Evolutionary conservation across 2,329 filamentous ascomycete genomes (phyloP).

Genomic region (Diaporthe citriasiana): DNA sequence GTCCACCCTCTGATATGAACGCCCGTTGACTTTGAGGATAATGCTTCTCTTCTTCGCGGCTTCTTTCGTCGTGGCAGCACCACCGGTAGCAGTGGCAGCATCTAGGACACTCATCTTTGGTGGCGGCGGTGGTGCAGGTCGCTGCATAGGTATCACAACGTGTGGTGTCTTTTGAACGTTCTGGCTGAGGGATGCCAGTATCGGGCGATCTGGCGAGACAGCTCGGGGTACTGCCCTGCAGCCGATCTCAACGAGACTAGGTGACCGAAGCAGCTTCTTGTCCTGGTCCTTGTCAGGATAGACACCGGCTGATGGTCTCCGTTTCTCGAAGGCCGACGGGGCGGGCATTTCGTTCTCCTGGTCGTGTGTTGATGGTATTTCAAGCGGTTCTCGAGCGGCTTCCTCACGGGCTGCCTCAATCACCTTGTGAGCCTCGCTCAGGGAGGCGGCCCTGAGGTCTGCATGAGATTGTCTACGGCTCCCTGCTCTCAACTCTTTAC

Average conservation of each 20-base stretch:
- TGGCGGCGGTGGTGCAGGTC: conserved; percentile 81
- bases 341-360: conserved; percentile 82
- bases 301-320: conserved; percentile 59
- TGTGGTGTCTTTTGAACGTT: conserved; percentile 71
- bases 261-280: conserved; percentile 66
- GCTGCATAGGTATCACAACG: conserved; percentile 47
- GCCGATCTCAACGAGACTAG: conserved; percentile 59
- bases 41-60: conserved; percentile 79
- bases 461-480: conserved; percentile 57
- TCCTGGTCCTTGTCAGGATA: conserved; percentile 68
- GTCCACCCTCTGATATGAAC: conserved; percentile 90
- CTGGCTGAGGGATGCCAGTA: conserved; percentile 66
- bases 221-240: conserved; percentile 52
- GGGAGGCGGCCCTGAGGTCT: conserved; percentile 52
- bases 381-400: conserved; percentile 58
- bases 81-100: conserved; percentile 86
- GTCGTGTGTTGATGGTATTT: conserved; percentile 76
- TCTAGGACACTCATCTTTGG: conserved; percentile 98
- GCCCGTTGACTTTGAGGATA: conserved; percentile 90
- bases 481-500: conserved; percentile 58
- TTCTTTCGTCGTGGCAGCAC: conserved; percentile 82
- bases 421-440: conserved; percentile 52
- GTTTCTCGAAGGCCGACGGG: conserved; percentile 76
- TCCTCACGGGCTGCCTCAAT: conserved; percentile 51
- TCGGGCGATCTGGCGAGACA: conserved; percentile 69